A percentile compares a stretch with the other conserved stretches of the same genome.
These are phyloP conservation scores for Caloboletus inedulis DNA, from an alignment of 1,284 basidiomycete species.

Conservation along the genomic window DNA sequence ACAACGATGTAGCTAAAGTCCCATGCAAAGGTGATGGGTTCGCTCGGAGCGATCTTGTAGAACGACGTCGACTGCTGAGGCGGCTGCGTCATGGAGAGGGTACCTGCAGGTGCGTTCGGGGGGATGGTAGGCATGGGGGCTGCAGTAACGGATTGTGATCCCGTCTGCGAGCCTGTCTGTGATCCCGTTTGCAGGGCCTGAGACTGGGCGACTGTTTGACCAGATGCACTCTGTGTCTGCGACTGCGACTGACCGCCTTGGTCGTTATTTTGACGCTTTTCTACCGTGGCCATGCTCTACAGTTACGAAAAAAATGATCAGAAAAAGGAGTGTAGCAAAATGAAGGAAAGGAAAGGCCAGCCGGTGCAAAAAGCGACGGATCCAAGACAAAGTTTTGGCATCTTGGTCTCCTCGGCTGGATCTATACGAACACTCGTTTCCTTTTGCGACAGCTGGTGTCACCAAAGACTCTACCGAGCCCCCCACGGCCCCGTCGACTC, in stretches of 20 bases:
- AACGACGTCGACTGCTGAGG: constrained; percentile 75
- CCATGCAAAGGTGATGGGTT: constrained; percentile 85
- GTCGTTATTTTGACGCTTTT: constrained; percentile 8
- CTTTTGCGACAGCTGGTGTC: constrained; percentile 9
- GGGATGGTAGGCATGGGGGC: constrained; percentile 43
- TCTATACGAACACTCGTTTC: constrained; percentile 4
- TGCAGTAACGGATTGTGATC: constrained; percentile 13
- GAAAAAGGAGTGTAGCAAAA: neutral
- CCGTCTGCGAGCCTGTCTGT: constrained; percentile 11
- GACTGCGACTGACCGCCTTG: constrained; percentile 5
- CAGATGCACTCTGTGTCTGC: constrained; percentile 4
- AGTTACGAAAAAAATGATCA: neutral
- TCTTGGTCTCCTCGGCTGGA: neutral
- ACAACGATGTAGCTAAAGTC: constrained; percentile 72
- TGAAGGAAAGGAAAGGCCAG: neutral
- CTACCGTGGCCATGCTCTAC: neutral
- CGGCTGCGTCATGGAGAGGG: constrained; percentile 71
- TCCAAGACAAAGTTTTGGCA: neutral
- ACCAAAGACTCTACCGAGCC: no score
- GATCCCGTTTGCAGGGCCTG: constrained; percentile 9
- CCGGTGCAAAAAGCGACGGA: neutral
- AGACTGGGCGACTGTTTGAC: constrained; percentile 2
- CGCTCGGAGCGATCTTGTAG: constrained; percentile 77
- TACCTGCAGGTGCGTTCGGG: constrained; percentile 58
- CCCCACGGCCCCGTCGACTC: neutral